These are phyloP conservation scores for Aspergillus kassunensis DNA, from an alignment of 495 filamentous ascomycete genomes.

Conservation along the genomic window DNA sequence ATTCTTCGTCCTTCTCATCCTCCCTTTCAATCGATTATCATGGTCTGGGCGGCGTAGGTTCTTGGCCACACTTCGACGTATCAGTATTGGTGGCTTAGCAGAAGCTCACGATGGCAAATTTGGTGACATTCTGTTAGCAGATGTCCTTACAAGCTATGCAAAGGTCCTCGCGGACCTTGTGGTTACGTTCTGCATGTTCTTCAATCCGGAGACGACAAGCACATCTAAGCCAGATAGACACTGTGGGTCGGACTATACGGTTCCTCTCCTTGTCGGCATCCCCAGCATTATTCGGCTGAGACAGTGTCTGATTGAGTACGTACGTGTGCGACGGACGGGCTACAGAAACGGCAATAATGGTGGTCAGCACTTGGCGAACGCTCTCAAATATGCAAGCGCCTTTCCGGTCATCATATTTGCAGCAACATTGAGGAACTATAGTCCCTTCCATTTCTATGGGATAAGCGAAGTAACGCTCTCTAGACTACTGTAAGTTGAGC, in stretches of 20 bases:
- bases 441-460: slow-evolving; percentile 47
- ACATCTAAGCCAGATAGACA: slow-evolving; percentile 75
- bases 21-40: slow-evolving; percentile 68
- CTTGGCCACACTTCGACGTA: slow-evolving; percentile 64
- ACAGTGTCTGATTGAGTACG: slow-evolving; percentile 87
- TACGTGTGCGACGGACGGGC: slow-evolving; percentile 58
- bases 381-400: slow-evolving; percentile 83
- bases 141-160: slow-evolving; percentile 90
- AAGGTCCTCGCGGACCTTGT: slow-evolving; percentile 89
- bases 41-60: slow-evolving; percentile 71
- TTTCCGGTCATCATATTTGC: slow-evolving; percentile 86
- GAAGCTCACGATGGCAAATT: slow-evolving; percentile 82
- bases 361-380: slow-evolving; percentile 86
- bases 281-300: slow-evolving; percentile 83
- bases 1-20: slow-evolving; percentile 62
- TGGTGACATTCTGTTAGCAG: slow-evolving; percentile 89
- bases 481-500: slow-evolving; percentile 48
- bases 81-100: slow-evolving; percentile 76
- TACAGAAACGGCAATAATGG: slow-evolving; percentile 57
- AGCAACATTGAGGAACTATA: slow-evolving; percentile 67
- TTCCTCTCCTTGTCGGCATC: slow-evolving; percentile 75
- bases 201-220: slow-evolving; percentile 60
- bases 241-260: slow-evolving; percentile 70
- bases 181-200: slow-evolving; percentile 85
- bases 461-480: slow-evolving; percentile 55